Percentiles rank a stretch among this genome's conserved stretches.
Evolutionary conservation across 2,329 filamentous ascomycete species (phyloP).

Genomic region (Diaporthe longicolla): DNA sequence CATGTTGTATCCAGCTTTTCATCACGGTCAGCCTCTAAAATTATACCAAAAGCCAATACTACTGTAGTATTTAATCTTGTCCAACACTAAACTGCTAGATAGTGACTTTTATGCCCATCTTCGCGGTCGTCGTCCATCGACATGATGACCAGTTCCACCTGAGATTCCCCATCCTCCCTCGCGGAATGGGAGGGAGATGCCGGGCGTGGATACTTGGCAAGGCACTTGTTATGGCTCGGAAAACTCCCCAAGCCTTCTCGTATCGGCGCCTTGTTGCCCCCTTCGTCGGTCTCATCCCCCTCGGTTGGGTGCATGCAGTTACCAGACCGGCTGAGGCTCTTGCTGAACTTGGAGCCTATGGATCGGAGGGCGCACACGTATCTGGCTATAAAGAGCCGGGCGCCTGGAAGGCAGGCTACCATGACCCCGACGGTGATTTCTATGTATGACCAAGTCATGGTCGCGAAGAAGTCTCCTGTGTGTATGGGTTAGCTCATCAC

Average conservation of each 20-base stretch:
- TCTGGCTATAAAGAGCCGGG: slow-evolving; percentile 10
- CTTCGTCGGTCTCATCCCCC: not conserved
- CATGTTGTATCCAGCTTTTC: not conserved
- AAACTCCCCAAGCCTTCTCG: not conserved
- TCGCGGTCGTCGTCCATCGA: not conserved
- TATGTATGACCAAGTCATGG: slow-evolving; percentile 4
- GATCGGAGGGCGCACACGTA: not conserved
- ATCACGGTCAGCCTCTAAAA: not conserved
- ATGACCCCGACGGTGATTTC: slow-evolving; percentile 25
- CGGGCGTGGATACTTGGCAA: not conserved
- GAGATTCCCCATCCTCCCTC: not conserved
- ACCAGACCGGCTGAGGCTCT: slow-evolving; percentile 19
- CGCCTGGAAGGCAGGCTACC: slow-evolving; percentile 27
- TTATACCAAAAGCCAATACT: not conserved
- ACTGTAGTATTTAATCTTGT: not conserved
- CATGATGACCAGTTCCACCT: slow-evolving; percentile 12
- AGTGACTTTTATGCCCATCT: not conserved
- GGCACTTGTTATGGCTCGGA: not conserved
- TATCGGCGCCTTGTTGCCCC: not conserved
- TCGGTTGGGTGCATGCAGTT: not conserved
- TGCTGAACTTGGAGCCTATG: not conserved
- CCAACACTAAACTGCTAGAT: not conserved
- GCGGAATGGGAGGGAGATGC: not conserved
- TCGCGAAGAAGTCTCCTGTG: slow-evolving; percentile 3
- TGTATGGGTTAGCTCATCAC: not conserved